phyloP scores from a whole-genome alignment of 768 basidiomycete species.

The Suillus decipiens region DNA sequence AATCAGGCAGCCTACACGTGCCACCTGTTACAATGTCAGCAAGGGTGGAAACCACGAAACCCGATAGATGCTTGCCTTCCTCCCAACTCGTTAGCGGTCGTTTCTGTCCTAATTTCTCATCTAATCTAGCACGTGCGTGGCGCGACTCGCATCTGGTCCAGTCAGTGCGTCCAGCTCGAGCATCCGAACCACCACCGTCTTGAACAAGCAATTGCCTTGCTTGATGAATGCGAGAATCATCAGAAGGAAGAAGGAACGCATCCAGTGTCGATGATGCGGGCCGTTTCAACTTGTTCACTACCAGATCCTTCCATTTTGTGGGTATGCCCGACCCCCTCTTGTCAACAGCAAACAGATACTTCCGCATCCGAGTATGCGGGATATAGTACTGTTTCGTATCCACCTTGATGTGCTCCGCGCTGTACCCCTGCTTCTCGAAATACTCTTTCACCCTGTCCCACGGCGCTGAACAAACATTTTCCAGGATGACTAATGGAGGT shows the following conservation, averaged over 20 bases:
- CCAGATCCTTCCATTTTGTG: conserved; percentile 63
- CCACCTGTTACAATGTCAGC: conserved; percentile 50
- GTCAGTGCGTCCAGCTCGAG: conserved; percentile 75
- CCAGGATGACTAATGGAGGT: conserved; percentile 89
- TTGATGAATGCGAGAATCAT: conserved; percentile 89
- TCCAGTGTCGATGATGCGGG: conserved; percentile 90
- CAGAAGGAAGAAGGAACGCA: conserved; percentile 86
- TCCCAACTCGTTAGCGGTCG: conserved; percentile 93
- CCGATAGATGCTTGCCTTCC: conserved; percentile 56
- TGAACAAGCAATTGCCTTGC: conserved; percentile 83
- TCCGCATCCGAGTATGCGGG: conserved; percentile 91
- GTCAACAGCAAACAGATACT: conserved; percentile 82
- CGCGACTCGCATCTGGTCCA: conserved; percentile 94
- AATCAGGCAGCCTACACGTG: conserved; percentile 82
- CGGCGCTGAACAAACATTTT: conserved; percentile 92
- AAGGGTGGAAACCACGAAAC: neutral
- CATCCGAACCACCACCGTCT: conserved; percentile 63
- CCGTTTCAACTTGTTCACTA: conserved; percentile 66
- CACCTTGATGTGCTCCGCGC: conserved; percentile 66
- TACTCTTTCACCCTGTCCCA: conserved; percentile 78
- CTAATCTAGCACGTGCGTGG: conserved; percentile 83
- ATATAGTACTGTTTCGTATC: conserved; percentile 93
- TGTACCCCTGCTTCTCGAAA: conserved; percentile 76
- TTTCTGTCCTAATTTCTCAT: conserved; percentile 79
- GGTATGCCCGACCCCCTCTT: conserved; percentile 61